These are phyloP conservation scores for Trematosphaeria pertusa DNA, from an alignment of 2,329 filamentous ascomycete species.

Conservation along the genomic window DNA sequence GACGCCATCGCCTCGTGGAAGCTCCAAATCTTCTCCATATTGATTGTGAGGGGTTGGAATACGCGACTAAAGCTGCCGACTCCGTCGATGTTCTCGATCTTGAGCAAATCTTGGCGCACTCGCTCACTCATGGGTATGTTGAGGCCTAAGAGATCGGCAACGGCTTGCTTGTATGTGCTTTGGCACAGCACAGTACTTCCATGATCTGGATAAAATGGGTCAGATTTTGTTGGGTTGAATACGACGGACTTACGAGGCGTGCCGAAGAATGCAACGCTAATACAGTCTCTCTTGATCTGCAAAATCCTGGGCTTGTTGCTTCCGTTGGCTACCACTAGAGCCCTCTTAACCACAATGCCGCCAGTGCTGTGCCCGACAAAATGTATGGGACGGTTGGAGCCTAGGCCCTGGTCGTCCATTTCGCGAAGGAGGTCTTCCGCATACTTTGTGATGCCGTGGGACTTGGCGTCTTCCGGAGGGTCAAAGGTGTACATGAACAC, in stretches of 20 bases:
- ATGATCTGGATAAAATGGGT: slow-evolving; percentile 1
- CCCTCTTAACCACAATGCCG: background rate
- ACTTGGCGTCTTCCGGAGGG: background rate
- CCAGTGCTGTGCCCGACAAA: slow-evolving; percentile 2
- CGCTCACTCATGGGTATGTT: background rate
- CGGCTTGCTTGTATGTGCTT: slow-evolving; percentile 1
- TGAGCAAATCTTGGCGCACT: background rate
- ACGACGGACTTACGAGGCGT: slow-evolving; percentile 1
- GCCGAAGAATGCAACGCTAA: slow-evolving; percentile 1
- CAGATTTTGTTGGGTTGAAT: too few relatives aligned
- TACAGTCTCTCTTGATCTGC: background rate
- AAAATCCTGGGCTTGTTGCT: background rate
- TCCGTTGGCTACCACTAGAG: slow-evolving; percentile 1
- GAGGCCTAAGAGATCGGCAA: background rate
- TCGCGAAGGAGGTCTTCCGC: background rate
- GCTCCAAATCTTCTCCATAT: slow-evolving; percentile 9
- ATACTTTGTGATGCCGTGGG: slow-evolving; percentile 1
- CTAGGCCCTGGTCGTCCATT: background rate
- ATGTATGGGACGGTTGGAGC: background rate
- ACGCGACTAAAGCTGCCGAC: slow-evolving; percentile 2
- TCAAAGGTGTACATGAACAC: slow-evolving; percentile 2
- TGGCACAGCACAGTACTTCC: slow-evolving; percentile 6
- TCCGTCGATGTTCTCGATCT: slow-evolving; percentile 1
- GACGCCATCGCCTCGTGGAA: slow-evolving; percentile 2
- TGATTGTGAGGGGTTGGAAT: slow-evolving; percentile 4